phyloP scores from a whole-genome alignment of 768 basidiomycete genomes.

The Suillus paluster region DNA sequence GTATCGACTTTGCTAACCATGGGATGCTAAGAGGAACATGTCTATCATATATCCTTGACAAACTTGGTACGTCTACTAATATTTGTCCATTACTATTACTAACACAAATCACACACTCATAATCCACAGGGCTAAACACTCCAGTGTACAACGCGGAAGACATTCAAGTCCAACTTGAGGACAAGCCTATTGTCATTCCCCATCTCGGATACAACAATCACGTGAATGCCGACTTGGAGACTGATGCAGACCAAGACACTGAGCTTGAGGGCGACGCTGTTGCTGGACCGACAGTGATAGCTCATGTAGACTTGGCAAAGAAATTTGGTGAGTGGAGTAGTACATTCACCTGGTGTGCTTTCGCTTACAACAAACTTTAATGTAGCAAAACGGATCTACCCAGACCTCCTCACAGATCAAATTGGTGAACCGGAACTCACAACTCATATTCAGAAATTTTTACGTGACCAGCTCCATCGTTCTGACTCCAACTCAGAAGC shows the following conservation, averaged over 20 bases:
- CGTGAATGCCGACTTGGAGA: no score
- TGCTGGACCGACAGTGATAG: conserved; percentile 13
- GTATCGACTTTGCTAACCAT: conserved; percentile 18
- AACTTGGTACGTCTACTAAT: conserved; percentile 5
- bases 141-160: no score
- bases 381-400: no score
- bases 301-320: conserved; percentile 16
- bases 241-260: no score
- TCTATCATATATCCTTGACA: not conserved
- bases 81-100: no score
- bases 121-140: no score
- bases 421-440: not conserved
- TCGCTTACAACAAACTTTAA: no score
- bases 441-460: conserved; percentile 1
- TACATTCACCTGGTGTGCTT: no score
- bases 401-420: not conserved
- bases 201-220: no score
- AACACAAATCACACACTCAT: no score
- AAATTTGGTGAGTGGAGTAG: not conserved
- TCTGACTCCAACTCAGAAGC: conserved; percentile 11
- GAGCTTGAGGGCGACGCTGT: not conserved
- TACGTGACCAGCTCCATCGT: conserved; percentile 6
- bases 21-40: conserved; percentile 25
- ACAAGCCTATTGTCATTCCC: no score
- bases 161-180: no score